These are phyloP conservation scores for Saccharomyces paradoxus DNA, from an alignment of 805 yeast genomes.

Conservation along the genomic window DNA sequence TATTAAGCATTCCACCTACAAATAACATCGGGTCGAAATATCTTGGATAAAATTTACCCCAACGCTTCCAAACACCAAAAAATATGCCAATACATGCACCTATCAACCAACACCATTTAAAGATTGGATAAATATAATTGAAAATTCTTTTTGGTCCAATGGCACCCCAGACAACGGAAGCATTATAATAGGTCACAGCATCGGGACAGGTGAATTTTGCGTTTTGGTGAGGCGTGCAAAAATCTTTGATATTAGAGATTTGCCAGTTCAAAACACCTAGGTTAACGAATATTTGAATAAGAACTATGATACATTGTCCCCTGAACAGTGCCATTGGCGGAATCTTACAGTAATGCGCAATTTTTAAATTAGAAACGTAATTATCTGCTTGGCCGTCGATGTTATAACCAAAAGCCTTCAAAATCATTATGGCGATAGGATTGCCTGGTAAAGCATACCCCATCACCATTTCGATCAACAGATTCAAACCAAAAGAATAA, in stretches of 20 bases:
- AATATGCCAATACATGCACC: slow-evolving; percentile 37
- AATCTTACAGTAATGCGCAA: slow-evolving; percentile 50
- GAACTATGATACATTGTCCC: slow-evolving; percentile 33
- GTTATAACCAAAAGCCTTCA: slow-evolving; percentile 48
- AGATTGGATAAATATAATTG: slow-evolving; percentile 49
- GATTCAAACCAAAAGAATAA: slow-evolving; percentile 40
- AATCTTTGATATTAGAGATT: slow-evolving; percentile 27
- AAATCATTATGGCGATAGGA: slow-evolving; percentile 44
- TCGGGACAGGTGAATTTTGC: slow-evolving; percentile 37
- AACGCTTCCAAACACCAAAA: slow-evolving; percentile 26
- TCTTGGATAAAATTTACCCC: slow-evolving; percentile 19
- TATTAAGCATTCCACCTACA: slow-evolving; percentile 41
- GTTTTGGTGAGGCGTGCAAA: slow-evolving; percentile 31
- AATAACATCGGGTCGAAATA: slow-evolving; percentile 46
- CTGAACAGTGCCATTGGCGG: slow-evolving; percentile 54
- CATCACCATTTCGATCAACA: slow-evolving; percentile 47
- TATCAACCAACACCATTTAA: slow-evolving; percentile 56
- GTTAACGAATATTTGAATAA: slow-evolving; percentile 26
- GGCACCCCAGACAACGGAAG: slow-evolving; percentile 49
- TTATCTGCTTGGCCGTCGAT: slow-evolving; percentile 58
- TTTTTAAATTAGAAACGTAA: slow-evolving; percentile 48
- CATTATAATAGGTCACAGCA: slow-evolving; percentile 39
- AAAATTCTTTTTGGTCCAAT: slow-evolving; percentile 51
- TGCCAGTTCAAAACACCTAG: slow-evolving; percentile 33
- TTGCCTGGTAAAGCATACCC: slow-evolving; percentile 52